Percentiles rank a stretch among this genome's conserved stretches.
These are phyloP conservation scores for Musa troglodytarum DNA, from an alignment of 176 grass and related monocot genomes.

Conservation along the genomic window DNA sequence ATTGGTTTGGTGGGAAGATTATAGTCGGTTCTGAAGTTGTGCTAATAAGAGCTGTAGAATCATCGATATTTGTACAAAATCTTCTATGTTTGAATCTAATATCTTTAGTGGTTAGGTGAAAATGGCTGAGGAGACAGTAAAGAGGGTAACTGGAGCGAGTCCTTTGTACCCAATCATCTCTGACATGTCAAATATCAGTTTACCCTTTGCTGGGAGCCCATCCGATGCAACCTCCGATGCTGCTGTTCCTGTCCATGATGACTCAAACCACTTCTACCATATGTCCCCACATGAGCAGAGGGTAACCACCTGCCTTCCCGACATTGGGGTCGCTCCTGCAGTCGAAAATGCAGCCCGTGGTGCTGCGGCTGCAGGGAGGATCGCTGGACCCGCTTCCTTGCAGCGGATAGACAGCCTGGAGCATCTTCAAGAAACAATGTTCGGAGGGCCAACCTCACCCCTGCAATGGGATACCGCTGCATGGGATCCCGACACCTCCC, in stretches of 20 bases:
- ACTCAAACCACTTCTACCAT: constrained; percentile 27
- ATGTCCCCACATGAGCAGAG: constrained; percentile 13
- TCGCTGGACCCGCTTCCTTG: constrained; percentile 16
- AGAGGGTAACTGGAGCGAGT: constrained; percentile 44
- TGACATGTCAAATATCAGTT: constrained; percentile 30
- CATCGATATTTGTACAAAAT: neutral
- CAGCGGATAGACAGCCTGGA: constrained; percentile 40
- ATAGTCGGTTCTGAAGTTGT: too few relatives aligned
- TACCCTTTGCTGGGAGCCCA: constrained; percentile 24
- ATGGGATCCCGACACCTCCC: constrained; percentile 15
- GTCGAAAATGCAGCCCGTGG: neutral
- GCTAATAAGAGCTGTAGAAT: too few relatives aligned
- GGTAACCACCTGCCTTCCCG: neutral
- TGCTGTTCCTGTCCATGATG: constrained; percentile 20
- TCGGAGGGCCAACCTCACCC: constrained; percentile 18
- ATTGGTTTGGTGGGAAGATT: too few relatives aligned
- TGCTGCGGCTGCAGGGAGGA: constrained; percentile 14
- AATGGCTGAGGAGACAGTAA: constrained; percentile 57
- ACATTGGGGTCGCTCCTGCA: neutral
- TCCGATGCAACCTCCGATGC: constrained; percentile 32
- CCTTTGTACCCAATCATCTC: constrained; percentile 23
- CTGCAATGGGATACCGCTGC: constrained; percentile 21
- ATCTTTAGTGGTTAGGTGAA: constrained; percentile 43
- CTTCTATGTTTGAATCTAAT: neutral
- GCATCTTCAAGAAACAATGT: constrained; percentile 50